Evolutionary conservation across 441 rosid genomes (phyloP).

Genomic region (Gossypium laxum): DNA sequence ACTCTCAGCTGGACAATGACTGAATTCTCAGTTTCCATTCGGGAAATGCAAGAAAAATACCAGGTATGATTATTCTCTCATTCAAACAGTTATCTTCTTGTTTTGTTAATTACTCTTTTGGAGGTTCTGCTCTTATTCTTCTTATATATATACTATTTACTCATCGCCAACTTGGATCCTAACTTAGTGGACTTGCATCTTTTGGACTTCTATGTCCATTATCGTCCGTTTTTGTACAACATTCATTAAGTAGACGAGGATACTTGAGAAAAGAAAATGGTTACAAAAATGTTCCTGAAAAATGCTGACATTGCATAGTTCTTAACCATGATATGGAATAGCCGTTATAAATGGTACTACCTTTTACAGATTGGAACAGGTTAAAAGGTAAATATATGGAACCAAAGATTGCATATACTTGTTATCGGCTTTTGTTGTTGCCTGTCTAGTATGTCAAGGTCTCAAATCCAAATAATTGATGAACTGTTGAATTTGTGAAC

Average conservation of each 20-base stretch:
- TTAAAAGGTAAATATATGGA: not conserved
- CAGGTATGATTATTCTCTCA: conserved; percentile 35
- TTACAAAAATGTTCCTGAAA: not conserved
- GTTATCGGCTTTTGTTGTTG: not conserved
- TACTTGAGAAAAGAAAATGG: not conserved
- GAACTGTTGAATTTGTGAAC: not conserved
- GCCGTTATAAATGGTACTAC: not conserved
- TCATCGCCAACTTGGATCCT: not conserved
- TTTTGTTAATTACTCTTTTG: not conserved
- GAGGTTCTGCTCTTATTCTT: not conserved
- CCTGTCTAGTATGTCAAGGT: not conserved
- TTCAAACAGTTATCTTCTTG: not conserved
- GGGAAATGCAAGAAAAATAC: conserved; percentile 92
- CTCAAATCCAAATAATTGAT: conserved; percentile 1
- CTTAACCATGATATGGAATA: not conserved
- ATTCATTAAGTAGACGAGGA: not conserved
- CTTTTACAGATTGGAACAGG: not conserved
- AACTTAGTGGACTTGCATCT: not conserved
- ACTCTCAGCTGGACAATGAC: conserved; percentile 98
- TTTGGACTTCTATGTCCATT: not conserved
- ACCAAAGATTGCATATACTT: not conserved
- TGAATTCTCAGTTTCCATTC: conserved; percentile 84
- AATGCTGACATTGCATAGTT: not conserved
- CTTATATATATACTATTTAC: not conserved
- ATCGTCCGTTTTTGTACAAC: not conserved